Evolutionary conservation across 106 monocot genomes (phyloP), one percentile per base, ranked within the genome.

Genomic region (Agapanthus africanus): DNA sequence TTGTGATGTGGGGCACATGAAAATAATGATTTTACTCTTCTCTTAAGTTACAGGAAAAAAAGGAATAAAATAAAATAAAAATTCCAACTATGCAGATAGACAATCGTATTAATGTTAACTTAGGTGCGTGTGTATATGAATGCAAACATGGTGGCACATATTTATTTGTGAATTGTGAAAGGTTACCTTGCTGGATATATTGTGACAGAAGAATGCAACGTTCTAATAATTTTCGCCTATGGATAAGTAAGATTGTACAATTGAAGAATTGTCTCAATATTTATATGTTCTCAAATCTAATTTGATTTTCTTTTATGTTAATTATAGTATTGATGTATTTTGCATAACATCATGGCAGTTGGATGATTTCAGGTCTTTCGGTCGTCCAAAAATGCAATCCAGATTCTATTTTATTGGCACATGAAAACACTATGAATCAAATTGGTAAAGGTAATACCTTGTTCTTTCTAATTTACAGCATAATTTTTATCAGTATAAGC

Each of bases 391-490:
- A 76, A 66, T 87, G 80, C 81, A 99, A 99, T 61, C 83, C 90
- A 77, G 81, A 93, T 71, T 82, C 92, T 70, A 70, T 85, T 83
- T 77, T 99, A 14, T 68, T 99, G 66, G 87, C 92, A 47, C 92
- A 99, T 73, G 77, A 84, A 74, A 99, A 85, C 21, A 99, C 97
- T 9, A 79, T 92, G 70, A 66, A 33, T 32, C 90, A 79, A 23
- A 90, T 99, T 37, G 74, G 71, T 36, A 88, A 84, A 87, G 87
- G 95, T 95, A 80, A 50, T 59, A 57, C 26, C 11, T 37, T n/a
- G n/a, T n/a, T n/a, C n/a, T n/a, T n/a, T n/a, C n/a, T n/a, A n/a
- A n/a, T n/a, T n/a, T n/a, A n/a, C n/a, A n/a, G n/a, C n/a, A n/a
- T n/a, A n/a, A n/a, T n/a, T n/a, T n/a, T n/a, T n/a, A n/a, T n/a